phyloP scores from a whole-genome alignment of 2,329 filamentous ascomycete genomes.

The Scedosporium aurantiacum region DNA sequence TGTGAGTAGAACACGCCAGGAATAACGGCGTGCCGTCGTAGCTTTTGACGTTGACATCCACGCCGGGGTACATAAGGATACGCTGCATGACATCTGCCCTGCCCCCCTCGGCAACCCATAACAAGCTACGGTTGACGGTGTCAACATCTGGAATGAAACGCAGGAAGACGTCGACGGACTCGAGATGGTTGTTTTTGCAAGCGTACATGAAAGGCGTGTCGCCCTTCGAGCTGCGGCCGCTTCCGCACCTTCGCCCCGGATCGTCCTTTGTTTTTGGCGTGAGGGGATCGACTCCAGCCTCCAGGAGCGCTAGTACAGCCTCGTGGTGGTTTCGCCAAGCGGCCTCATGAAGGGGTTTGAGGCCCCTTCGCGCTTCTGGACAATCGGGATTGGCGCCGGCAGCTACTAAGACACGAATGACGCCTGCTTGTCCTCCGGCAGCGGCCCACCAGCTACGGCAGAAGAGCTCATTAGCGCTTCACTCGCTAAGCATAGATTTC shows the following conservation, averaged over 20 bases:
- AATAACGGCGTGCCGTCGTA: slow-evolving; percentile 14
- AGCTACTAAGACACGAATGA: slow-evolving; percentile 12
- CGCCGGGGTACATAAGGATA: slow-evolving; percentile 19
- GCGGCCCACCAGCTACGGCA: slow-evolving; percentile 15
- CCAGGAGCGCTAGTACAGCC: slow-evolving; percentile 19
- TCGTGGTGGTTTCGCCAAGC: slow-evolving; percentile 18
- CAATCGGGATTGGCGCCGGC: slow-evolving; percentile 16
- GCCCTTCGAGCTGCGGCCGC: slow-evolving; percentile 10
- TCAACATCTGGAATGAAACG: slow-evolving; percentile 14
- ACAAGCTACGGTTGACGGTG: slow-evolving; percentile 16
- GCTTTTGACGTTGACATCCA: slow-evolving; percentile 19
- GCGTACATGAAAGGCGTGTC: slow-evolving; percentile 21
- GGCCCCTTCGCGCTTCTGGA: slow-evolving; percentile 13
- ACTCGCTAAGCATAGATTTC: not conserved
- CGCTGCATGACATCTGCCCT: slow-evolving; percentile 14
- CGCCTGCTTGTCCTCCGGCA: slow-evolving; percentile 11
- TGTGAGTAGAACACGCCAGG: slow-evolving; percentile 3
- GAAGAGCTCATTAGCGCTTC: not conserved
- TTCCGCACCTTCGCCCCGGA: slow-evolving; percentile 4
- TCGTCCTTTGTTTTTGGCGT: slow-evolving; percentile 15
- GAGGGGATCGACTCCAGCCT: slow-evolving; percentile 23
- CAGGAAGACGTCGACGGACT: slow-evolving; percentile 17
- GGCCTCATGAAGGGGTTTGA: slow-evolving; percentile 24
- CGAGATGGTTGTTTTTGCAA: slow-evolving; percentile 16
- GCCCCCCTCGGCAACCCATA: slow-evolving; percentile 14